Percentiles rank a stretch among this genome's conserved stretches.
phyloP scores from a whole-genome alignment of 75 land plant species.

The Pinus tabuliformis region DNA sequence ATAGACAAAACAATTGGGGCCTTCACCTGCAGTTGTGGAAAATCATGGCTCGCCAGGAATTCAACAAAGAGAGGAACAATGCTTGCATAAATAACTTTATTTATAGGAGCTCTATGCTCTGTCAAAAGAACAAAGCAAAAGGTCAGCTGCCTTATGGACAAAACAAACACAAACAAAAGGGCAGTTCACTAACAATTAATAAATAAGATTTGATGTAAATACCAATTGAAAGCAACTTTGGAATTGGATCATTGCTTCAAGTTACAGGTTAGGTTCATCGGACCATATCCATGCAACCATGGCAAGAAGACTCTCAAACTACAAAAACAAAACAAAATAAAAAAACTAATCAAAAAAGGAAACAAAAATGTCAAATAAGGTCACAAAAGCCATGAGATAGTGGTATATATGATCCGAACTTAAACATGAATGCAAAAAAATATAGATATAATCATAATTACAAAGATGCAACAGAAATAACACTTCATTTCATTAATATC shows the following conservation, averaged over 20 bases:
- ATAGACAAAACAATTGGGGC: slow-evolving; percentile 8
- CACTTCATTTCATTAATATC: too few species aligned
- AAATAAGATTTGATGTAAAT: not conserved
- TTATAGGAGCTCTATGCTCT: slow-evolving; percentile 91
- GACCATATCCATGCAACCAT: slow-evolving; percentile 62
- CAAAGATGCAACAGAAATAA: too few species aligned
- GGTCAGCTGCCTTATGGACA: not conserved
- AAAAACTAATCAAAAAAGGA: not conserved
- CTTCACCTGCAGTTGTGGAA: slow-evolving; percentile 83
- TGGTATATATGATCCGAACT: too few species aligned
- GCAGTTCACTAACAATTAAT: not conserved
- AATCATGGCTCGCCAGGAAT: slow-evolving; percentile 69
- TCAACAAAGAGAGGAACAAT: slow-evolving; percentile 90
- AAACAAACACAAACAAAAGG: not conserved
- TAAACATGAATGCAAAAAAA: too few species aligned
- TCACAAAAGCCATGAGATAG: too few species aligned
- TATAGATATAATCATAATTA: too few species aligned
- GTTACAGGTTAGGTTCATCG: slow-evolving; percentile 47
- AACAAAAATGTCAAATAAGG: not conserved
- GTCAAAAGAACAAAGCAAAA: not conserved
- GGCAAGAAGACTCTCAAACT: slow-evolving; percentile 67
- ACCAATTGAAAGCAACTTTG: slow-evolving; percentile 82
- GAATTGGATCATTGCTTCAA: slow-evolving; percentile 86
- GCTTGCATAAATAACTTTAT: slow-evolving; percentile 72
- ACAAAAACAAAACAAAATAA: slow-evolving; percentile 1